A percentile compares a stretch with the other conserved stretches of the same genome.
Conservation (phyloP, 257 asterid species). For the Thymus mandschuricus region DNA sequence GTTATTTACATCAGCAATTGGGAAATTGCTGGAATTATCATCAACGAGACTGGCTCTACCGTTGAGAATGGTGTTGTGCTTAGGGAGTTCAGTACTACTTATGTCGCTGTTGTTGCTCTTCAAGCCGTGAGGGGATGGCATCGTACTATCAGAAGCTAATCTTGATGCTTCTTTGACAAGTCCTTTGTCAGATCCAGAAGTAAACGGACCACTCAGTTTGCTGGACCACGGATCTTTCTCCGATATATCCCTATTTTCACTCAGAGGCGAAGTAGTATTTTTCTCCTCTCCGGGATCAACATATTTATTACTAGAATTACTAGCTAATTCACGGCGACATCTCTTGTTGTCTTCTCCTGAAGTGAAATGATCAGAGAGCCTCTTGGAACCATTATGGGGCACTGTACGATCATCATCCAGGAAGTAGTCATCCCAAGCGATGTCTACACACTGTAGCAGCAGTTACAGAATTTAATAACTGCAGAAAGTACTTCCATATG, state of each 20-base stretch:
- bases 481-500: conserved; percentile 43
- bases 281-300: conserved; percentile 42
- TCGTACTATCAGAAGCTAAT: conserved; percentile 47
- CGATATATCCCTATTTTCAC: conserved; percentile 47
- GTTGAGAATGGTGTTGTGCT: conserved; percentile 39
- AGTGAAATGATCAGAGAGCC: conserved; percentile 39
- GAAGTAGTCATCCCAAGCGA: conserved; percentile 67
- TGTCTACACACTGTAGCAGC: conserved; percentile 69
- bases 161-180: conserved; percentile 43
- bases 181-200: conserved; percentile 41
- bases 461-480: conserved; percentile 50
- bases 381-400: conserved; percentile 51
- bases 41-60: conserved; percentile 48
- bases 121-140: conserved; percentile 41
- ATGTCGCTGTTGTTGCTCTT: conserved; percentile 45
- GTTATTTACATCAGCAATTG: conserved; percentile 52
- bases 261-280: conserved; percentile 32
- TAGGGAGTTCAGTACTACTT: conserved; percentile 42
- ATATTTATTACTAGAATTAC: conserved; percentile 36
- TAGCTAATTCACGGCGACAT: conserved; percentile 39
- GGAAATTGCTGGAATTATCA: conserved; percentile 50
- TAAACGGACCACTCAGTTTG: conserved; percentile 42
- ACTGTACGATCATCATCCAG: conserved; percentile 70
- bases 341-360: conserved; percentile 48
- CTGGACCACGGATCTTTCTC: conserved; percentile 47